These are phyloP conservation scores for Artemisia argyi DNA, from an alignment of 129 eudicot genomes.

Conservation along the genomic window DNA sequence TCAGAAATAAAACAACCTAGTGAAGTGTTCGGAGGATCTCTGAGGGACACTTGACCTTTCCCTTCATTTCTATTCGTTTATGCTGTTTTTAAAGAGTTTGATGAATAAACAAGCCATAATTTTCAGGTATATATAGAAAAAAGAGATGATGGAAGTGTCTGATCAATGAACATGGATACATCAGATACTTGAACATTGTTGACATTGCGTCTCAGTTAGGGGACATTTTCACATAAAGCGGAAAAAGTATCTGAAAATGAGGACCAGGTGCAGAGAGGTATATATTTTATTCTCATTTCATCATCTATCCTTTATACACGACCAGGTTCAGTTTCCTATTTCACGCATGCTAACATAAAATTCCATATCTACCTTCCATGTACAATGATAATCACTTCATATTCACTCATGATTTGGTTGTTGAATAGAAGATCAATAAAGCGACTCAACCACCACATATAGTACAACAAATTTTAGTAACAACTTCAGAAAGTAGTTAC, in stretches of 20 bases:
- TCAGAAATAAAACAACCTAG: not conserved
- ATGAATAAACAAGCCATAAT: conserved; percentile 3
- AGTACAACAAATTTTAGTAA: too few relatives aligned
- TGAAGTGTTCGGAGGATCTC: conserved; percentile 37
- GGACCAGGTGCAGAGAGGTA: not conserved
- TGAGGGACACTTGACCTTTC: conserved; percentile 25
- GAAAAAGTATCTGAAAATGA: conserved; percentile 1
- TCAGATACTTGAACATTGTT: conserved; percentile 13
- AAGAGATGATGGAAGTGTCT: not conserved
- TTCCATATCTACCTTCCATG: too few relatives aligned
- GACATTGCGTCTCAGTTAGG: conserved; percentile 11
- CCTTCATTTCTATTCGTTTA: not conserved
- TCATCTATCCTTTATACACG: conserved; percentile 3
- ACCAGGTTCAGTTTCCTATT: not conserved
- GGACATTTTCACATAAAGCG: not conserved
- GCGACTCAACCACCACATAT: too few relatives aligned
- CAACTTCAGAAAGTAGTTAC: too few relatives aligned
- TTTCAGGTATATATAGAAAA: conserved; percentile 10
- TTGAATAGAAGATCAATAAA: too few relatives aligned
- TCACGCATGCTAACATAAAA: too few relatives aligned
- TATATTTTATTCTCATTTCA: conserved; percentile 17
- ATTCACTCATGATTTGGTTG: too few relatives aligned
- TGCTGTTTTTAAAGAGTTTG: not conserved
- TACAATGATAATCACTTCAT: too few relatives aligned
- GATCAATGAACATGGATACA: conserved; percentile 5